phyloP scores from a whole-genome alignment of 2,329 filamentous ascomycete genomes.

The Coccinonectria pachysandricola region DNA sequence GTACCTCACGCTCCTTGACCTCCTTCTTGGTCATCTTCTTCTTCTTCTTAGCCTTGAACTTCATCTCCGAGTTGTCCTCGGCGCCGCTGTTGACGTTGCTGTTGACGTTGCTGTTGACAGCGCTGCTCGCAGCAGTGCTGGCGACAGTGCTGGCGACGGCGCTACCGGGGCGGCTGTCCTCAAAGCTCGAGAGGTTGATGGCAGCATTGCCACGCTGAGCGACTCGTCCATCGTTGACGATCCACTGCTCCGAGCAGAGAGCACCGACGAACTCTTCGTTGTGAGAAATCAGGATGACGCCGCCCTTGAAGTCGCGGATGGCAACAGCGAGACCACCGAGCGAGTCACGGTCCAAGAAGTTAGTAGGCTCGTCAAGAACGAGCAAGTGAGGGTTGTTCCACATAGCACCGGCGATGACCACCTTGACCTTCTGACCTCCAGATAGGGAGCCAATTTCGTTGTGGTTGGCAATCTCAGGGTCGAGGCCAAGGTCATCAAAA shows the following conservation, averaged over 20 bases:
- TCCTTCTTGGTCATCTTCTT: constrained; percentile 98
- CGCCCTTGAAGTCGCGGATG: constrained; percentile 95
- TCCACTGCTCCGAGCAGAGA: constrained; percentile 92
- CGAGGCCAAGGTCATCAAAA: constrained; percentile 92
- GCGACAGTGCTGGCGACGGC: constrained; percentile 44
- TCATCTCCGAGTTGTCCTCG: constrained; percentile 70
- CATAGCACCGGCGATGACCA: constrained; percentile 91
- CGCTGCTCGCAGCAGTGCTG: constrained; percentile 47
- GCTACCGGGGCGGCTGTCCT: constrained; percentile 62
- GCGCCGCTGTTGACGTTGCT: constrained; percentile 65
- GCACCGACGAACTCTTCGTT: constrained; percentile 98
- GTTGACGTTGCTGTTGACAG: constrained; percentile 43
- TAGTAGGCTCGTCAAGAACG: constrained; percentile 96
- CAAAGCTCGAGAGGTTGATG: constrained; percentile 71
- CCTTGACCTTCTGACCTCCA: constrained; percentile 98
- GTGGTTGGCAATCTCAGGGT: constrained; percentile 97
- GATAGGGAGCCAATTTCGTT: constrained; percentile 95
- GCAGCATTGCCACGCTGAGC: constrained; percentile 71
- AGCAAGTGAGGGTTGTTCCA: constrained; percentile 98
- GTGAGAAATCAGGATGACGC: constrained; percentile 98
- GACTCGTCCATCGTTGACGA: constrained; percentile 79
- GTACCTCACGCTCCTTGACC: constrained; percentile 82
- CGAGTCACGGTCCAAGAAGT: constrained; percentile 97
- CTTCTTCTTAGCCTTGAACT: constrained; percentile 88
- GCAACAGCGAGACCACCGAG: constrained; percentile 94